phyloP scores from a whole-genome alignment of 208 protist species.

The Leishmania aethiopica region DNA sequence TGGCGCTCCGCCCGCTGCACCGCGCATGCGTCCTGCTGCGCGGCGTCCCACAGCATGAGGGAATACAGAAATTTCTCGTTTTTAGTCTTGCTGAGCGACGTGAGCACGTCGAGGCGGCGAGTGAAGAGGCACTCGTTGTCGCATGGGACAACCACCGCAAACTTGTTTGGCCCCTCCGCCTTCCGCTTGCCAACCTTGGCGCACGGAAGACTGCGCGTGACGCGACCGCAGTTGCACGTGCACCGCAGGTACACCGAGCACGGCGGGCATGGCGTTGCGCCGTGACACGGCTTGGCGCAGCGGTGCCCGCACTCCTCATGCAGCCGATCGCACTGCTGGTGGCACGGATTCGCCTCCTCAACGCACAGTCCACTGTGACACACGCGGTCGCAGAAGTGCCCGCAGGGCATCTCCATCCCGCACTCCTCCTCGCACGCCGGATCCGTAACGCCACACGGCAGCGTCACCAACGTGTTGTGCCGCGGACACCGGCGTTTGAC shows the following conservation, averaged over 20 bases:
- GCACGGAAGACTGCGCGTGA: conserved; percentile 42
- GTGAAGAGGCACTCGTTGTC: conserved; percentile 43
- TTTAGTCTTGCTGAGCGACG: conserved; percentile 26
- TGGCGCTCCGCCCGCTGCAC: conserved; percentile 48
- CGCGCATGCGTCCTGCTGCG: conserved; percentile 13
- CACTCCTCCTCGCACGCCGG: conserved; percentile 54
- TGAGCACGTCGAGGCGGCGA: conserved; percentile 28
- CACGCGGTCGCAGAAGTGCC: conserved; percentile 55
- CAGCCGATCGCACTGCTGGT: conserved; percentile 39
- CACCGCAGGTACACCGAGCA: conserved; percentile 42
- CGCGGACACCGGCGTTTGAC: conserved; percentile 53
- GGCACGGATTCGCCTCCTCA: conserved; percentile 36
- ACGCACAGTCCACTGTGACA: conserved; percentile 74
- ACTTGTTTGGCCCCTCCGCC: conserved; percentile 31
- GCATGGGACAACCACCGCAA: conserved; percentile 26
- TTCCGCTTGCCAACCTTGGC: conserved; percentile 33
- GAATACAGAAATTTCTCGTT: conserved; percentile 56
- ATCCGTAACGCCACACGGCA: conserved; percentile 32
- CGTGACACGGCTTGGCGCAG: conserved; percentile 63
- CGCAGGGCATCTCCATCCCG: conserved; percentile 50
- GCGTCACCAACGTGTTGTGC: conserved; percentile 38
- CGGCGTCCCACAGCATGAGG: conserved; percentile 56
- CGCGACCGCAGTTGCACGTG: conserved; percentile 61
- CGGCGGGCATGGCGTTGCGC: conserved; percentile 38
- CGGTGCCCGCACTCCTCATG: conserved; percentile 59